These are phyloP conservation scores for Allium fistulosum DNA, from an alignment of 106 monocot genomes.

Conservation along the genomic window DNA sequence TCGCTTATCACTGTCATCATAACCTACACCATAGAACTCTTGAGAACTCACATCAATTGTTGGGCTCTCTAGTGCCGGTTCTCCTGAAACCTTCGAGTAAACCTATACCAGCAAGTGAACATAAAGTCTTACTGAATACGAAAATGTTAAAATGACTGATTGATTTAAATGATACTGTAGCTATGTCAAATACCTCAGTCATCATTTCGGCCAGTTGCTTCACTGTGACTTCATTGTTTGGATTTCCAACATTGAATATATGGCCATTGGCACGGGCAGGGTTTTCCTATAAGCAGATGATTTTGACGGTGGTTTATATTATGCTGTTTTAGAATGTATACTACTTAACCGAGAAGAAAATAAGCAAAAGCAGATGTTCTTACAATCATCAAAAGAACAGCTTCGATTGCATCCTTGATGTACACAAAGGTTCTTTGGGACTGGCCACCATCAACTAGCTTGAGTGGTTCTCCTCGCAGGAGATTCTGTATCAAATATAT, in stretches of 20 bases:
- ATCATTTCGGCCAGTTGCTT: slow-evolving; percentile 68
- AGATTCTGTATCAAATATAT: slow-evolving; percentile 39
- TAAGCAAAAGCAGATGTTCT: background rate
- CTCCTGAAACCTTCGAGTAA: slow-evolving; percentile 60
- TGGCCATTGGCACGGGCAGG: slow-evolving; percentile 58
- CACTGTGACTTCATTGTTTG: slow-evolving; percentile 71
- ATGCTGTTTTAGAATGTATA: background rate
- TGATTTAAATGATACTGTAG: too few relatives aligned
- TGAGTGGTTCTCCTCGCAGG: slow-evolving; percentile 49
- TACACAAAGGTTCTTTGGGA: slow-evolving; percentile 75
- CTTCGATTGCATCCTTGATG: slow-evolving; percentile 85
- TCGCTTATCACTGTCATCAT: slow-evolving; percentile 66
- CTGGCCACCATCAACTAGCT: slow-evolving; percentile 72
- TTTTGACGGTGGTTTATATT: background rate
- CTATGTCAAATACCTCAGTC: slow-evolving; percentile 27
- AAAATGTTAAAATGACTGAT: too few relatives aligned
- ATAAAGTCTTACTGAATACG: background rate
- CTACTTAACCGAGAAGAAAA: background rate
- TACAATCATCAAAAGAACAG: slow-evolving; percentile 72
- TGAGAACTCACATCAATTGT: slow-evolving; percentile 59
- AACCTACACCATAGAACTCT: slow-evolving; percentile 75
- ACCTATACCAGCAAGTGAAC: slow-evolving; percentile 25
- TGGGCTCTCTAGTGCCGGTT: slow-evolving; percentile 29
- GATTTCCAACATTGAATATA: slow-evolving; percentile 75
- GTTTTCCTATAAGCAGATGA: slow-evolving; percentile 39